Conservation (phyloP, 306 rosid genomes). For the Neltuma alba region DNA sequence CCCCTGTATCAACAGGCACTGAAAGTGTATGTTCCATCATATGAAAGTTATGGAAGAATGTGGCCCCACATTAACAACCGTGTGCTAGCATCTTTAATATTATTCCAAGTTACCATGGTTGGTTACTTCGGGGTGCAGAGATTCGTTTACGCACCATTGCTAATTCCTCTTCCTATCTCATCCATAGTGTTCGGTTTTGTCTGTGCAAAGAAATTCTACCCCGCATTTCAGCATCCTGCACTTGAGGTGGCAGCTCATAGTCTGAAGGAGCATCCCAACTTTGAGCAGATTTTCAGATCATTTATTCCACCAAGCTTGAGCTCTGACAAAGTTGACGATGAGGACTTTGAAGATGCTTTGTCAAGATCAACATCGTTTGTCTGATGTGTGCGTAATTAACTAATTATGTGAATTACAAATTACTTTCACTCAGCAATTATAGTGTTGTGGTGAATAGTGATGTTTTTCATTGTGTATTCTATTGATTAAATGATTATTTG, state of each 20-base stretch:
- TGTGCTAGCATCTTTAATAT: slow-evolving; percentile 66
- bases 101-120: slow-evolving; percentile 82
- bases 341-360: slow-evolving; percentile 72
- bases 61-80: slow-evolving; percentile 90
- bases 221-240: slow-evolving; percentile 50
- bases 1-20: slow-evolving; percentile 68
- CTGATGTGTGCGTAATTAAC: slow-evolving; percentile 49
- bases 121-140: slow-evolving; percentile 73
- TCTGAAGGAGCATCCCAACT: slow-evolving; percentile 64
- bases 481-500: slow-evolving; percentile 35
- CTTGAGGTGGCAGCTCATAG: slow-evolving; percentile 62
- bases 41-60: slow-evolving; percentile 88
- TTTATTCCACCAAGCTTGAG: slow-evolving; percentile 80
- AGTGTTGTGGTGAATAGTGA: slow-evolving; percentile 20
- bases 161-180: slow-evolving; percentile 69
- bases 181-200: slow-evolving; percentile 53
- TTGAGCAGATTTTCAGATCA: slow-evolving; percentile 70
- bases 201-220: slow-evolving; percentile 74
- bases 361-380: slow-evolving; percentile 59
- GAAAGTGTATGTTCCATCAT: slow-evolving; percentile 87
- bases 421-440: slow-evolving; percentile 19
- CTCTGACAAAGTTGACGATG: slow-evolving; percentile 67
- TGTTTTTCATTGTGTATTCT: slow-evolving; percentile 12
- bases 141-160: slow-evolving; percentile 52
- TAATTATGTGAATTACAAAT: slow-evolving; percentile 19